A percentile compares a stretch with the other conserved stretches of the same genome.
phyloP scores from a whole-genome alignment of 371 early-diverging fungal genomes.

The Apophysomyces elegans region DNA sequence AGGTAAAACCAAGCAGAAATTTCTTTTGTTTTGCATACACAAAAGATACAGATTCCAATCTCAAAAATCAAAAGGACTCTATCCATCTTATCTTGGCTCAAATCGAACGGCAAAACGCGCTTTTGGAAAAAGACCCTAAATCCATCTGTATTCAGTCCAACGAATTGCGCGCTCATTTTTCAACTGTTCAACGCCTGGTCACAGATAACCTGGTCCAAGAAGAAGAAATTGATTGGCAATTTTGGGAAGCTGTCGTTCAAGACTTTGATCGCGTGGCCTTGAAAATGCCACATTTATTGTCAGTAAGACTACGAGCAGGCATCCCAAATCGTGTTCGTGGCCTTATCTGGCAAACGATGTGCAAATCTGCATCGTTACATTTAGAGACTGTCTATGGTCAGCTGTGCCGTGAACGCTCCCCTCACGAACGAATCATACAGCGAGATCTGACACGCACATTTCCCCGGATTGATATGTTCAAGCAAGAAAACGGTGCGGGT shows the following conservation, averaged over 20 bases:
- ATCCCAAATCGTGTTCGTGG: slow-evolving; percentile 84
- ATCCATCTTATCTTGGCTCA: slow-evolving; percentile 59
- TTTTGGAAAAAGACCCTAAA: slow-evolving; percentile 63
- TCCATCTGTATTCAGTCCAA: slow-evolving; percentile 58
- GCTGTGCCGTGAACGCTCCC: slow-evolving; percentile 73
- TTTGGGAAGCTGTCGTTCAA: slow-evolving; percentile 87
- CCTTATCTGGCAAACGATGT: slow-evolving; percentile 88
- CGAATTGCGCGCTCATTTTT: slow-evolving; percentile 53
- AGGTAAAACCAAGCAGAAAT: slow-evolving; percentile 23
- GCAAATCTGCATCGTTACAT: slow-evolving; percentile 67
- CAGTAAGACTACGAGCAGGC: slow-evolving; percentile 75
- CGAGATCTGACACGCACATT: slow-evolving; percentile 91
- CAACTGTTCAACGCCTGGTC: slow-evolving; percentile 50
- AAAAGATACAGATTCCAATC: neutral
- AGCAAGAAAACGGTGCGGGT: slow-evolving; percentile 78
- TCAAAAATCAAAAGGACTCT: slow-evolving; percentile 43
- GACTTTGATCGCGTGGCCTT: slow-evolving; percentile 67
- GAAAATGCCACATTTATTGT: slow-evolving; percentile 53
- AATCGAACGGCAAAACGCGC: slow-evolving; percentile 61
- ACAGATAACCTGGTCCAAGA: slow-evolving; percentile 26
- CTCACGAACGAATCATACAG: slow-evolving; percentile 85
- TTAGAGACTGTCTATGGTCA: slow-evolving; percentile 84
- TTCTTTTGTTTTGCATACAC: neutral
- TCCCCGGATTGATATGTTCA: slow-evolving; percentile 85
- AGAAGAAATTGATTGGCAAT: slow-evolving; percentile 61